These are phyloP conservation scores for Debaryomyces subglobosus DNA, from an alignment of 1,139 yeast genomes.

Conservation along the genomic window DNA sequence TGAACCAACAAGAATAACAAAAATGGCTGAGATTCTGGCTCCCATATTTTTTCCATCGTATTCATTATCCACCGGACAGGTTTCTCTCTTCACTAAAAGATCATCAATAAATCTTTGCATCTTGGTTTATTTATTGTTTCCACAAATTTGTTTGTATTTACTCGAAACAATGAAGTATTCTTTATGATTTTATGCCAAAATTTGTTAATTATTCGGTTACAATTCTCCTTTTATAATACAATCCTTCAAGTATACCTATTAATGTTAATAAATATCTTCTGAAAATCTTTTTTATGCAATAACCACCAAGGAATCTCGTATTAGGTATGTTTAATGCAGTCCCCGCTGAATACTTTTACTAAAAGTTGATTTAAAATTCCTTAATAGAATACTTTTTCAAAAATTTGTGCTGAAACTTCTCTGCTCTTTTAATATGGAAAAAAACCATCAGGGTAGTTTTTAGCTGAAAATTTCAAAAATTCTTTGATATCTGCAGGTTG, in stretches of 20 bases:
- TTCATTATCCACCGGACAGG: constrained; percentile 40
- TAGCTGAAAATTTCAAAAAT: not conserved
- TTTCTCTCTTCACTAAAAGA: constrained; percentile 27
- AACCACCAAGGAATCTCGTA: constrained; percentile 1
- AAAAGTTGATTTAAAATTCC: not conserved
- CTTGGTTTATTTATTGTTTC: constrained; percentile 4
- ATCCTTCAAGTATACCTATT: not conserved
- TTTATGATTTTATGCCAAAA: not conserved
- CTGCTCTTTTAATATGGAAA: not conserved
- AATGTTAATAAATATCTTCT: not conserved
- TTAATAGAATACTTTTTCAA: not conserved
- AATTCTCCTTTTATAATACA: not conserved
- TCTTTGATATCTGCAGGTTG: not conserved
- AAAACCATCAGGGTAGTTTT: constrained; percentile 1
- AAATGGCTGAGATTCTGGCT: constrained; percentile 72
- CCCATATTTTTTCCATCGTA: constrained; percentile 49
- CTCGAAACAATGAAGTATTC: not conserved
- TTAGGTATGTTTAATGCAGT: not conserved
- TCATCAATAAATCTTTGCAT: constrained; percentile 7
- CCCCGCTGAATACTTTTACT: not conserved
- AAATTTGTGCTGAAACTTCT: not conserved
- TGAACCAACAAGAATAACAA: constrained; percentile 65
- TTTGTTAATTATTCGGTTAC: not conserved
- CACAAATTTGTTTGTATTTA: constrained; percentile 2
- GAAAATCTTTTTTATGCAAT: not conserved